Base-by-base conservation (phyloP, 2,329 filamentous ascomycete genomes). In the Aspergillus pseudotamarii region DNA sequence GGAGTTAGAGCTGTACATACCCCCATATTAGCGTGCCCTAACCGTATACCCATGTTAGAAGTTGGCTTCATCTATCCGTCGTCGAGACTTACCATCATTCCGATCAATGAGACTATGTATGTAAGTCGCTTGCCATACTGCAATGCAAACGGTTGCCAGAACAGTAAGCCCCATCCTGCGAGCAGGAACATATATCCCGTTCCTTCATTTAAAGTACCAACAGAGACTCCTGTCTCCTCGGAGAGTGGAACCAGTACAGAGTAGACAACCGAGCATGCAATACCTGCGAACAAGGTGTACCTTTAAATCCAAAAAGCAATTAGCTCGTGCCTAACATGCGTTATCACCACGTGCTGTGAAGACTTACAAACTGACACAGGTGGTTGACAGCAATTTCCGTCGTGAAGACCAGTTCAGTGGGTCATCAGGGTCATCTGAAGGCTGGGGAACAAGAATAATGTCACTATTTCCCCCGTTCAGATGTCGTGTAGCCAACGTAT, bases 131-230 rank as follows among this genome's bases (percentile, higher is more conserved):
- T 78, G 26, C 81, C 81, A 69, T 79, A 82, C 50, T 80, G 77
- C 65, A 81, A 67, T 2, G 81, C 79, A 59, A 83, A 77, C 0
- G 81, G 79, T 64, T 83, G 81, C 81, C 81, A 83, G 57, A 83
- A 78, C 1, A 83, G 60, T 21, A 80, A 70, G 0, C 79, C 79
- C 80, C 81, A 83, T 26, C 80, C 80, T 2, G 78, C 76, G 12
- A 82, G 66, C 21, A 82, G 64, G 56, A 82, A 82, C 66, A 79
- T 64, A 64, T 76, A 78, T 6, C 76, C 76, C 0, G 78, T 81
- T 19, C 79, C 79, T 58, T 77, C 66, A 57, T 78, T 79, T 2
- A 80, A 63, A 11, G 75, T 73, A 14, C 64, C 69, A 6, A 77
- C 70, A 2, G 75, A 70, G 9, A 80, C 59, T 0, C 76, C 77